A percentile compares a stretch with the other conserved stretches of the same genome.
Evolutionary conservation across 805 yeast species (phyloP).

Genomic region (Aciculoconidium aculeatum): DNA sequence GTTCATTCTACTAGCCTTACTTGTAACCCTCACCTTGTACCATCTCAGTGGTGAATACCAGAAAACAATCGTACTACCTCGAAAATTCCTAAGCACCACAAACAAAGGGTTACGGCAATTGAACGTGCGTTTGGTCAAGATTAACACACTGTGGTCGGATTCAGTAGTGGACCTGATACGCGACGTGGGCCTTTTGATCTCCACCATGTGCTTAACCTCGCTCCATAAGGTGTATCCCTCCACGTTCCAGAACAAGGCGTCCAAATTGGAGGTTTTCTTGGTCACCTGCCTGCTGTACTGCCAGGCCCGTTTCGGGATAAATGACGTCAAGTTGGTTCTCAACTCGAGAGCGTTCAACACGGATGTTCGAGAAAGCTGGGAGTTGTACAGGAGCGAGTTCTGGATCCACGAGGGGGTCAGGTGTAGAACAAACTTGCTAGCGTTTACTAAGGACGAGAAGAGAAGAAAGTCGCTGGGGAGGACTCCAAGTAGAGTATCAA

Average conservation of each 20-base stretch:
- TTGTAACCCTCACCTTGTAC: constrained; percentile 68
- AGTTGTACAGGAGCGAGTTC: constrained; percentile 83
- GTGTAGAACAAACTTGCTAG: constrained; percentile 36
- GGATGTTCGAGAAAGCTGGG: constrained; percentile 91
- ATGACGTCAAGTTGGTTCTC: constrained; percentile 73
- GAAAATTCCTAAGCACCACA: constrained; percentile 72
- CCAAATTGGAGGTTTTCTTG: constrained; percentile 33
- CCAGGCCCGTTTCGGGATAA: constrained; percentile 61
- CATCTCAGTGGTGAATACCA: constrained; percentile 87
- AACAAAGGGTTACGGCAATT: constrained; percentile 85
- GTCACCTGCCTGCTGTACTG: constrained; percentile 38
- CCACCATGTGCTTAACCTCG: constrained; percentile 22
- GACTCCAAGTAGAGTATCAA: constrained; percentile 7
- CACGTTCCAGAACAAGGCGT: constrained; percentile 22
- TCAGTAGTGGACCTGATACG: constrained; percentile 29
- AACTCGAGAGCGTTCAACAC: constrained; percentile 78
- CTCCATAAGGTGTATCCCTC: constrained; percentile 33
- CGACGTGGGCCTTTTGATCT: constrained; percentile 27
- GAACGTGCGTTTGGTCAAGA: constrained; percentile 70
- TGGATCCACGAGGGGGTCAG: constrained; percentile 83
- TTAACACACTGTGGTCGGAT: constrained; percentile 34
- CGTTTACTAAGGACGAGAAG: constrained; percentile 26
- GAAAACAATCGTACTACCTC: constrained; percentile 76
- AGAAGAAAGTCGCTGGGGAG: constrained; percentile 18
- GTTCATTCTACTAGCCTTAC: constrained; percentile 53